A percentile compares a stretch with the other conserved stretches of the same genome.
These are phyloP conservation scores for Aspergillus jensenii DNA, from an alignment of 2,329 filamentous ascomycete species.

Conservation along the genomic window DNA sequence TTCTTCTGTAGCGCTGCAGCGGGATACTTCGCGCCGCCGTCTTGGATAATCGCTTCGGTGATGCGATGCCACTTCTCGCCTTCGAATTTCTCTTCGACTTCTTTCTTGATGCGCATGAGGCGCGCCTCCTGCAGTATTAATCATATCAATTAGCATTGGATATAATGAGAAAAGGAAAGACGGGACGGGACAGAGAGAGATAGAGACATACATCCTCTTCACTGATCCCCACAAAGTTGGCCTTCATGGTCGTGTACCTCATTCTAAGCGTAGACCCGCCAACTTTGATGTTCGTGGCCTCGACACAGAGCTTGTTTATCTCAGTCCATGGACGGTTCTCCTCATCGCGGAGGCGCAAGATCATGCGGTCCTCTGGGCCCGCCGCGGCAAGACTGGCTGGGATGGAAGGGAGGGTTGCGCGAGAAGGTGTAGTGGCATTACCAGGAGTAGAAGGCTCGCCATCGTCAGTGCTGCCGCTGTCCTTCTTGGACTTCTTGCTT, in stretches of 20 bases:
- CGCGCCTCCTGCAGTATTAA: conserved; percentile 22
- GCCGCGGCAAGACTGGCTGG: conserved; percentile 24
- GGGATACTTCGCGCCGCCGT: conserved; percentile 35
- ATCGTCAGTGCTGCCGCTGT: not conserved
- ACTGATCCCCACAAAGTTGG: conserved; percentile 38
- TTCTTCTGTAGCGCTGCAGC: conserved; percentile 36
- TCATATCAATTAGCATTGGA: not conserved
- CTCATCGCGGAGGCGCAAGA: conserved; percentile 30
- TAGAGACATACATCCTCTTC: conserved; percentile 35
- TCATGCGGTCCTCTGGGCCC: conserved; percentile 22
- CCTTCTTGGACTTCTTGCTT: conserved; percentile 15
- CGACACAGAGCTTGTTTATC: conserved; percentile 24
- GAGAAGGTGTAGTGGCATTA: not conserved
- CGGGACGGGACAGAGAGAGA: not conserved
- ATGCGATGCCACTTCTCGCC: conserved; percentile 41
- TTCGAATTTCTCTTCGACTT: conserved; percentile 42
- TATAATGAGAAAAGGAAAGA: not conserved
- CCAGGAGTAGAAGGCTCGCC: not conserved
- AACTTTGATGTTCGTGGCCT: conserved; percentile 31
- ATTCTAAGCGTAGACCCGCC: conserved; percentile 38
- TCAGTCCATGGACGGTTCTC: conserved; percentile 26
- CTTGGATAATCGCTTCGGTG: conserved; percentile 29
- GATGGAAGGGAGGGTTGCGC: conserved; percentile 17
- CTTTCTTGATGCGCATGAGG: conserved; percentile 37
- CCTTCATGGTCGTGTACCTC: conserved; percentile 40